Percentiles rank a stretch among this genome's conserved stretches.
phyloP scores from a whole-genome alignment of 805 yeast genomes.

The Yarrowia keelungensis region DNA sequence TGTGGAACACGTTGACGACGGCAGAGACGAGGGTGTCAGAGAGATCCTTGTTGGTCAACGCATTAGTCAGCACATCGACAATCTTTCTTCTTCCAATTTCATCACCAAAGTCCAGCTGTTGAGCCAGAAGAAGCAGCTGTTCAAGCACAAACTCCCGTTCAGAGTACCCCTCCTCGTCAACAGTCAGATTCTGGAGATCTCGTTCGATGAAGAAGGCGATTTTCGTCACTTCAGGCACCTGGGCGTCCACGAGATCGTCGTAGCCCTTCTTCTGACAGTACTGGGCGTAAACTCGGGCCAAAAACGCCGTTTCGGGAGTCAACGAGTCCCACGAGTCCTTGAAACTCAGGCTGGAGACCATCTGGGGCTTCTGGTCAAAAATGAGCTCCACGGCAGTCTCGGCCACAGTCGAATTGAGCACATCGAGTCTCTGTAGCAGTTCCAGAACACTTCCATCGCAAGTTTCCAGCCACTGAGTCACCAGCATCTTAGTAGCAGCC shows the following conservation, averaged over 20 bases:
- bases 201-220: slow-evolving; percentile 65
- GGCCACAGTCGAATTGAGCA: slow-evolving; percentile 70
- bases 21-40: slow-evolving; percentile 61
- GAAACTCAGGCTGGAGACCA: slow-evolving; percentile 64
- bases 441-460: slow-evolving; percentile 74
- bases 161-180: slow-evolving; percentile 53
- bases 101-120: slow-evolving; percentile 83
- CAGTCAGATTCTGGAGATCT: slow-evolving; percentile 56
- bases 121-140: slow-evolving; percentile 72
- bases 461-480: slow-evolving; percentile 72
- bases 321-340: slow-evolving; percentile 73
- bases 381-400: slow-evolving; percentile 69
- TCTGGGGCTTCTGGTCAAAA: slow-evolving; percentile 67
- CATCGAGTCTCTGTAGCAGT: slow-evolving; percentile 73
- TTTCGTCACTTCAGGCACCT: slow-evolving; percentile 79
- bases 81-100: slow-evolving; percentile 87
- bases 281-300: slow-evolving; percentile 70
- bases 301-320: slow-evolving; percentile 75
- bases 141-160: slow-evolving; percentile 76
- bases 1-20: slow-evolving; percentile 69
- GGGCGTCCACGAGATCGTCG: slow-evolving; percentile 64
- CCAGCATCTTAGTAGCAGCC: slow-evolving; percentile 76
- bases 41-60: slow-evolving; percentile 59
- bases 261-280: slow-evolving; percentile 65
- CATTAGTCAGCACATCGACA: slow-evolving; percentile 60